These are phyloP conservation scores for Lasiosphaeria miniovina DNA, from an alignment of 495 filamentous ascomycete genomes.

Conservation along the genomic window DNA sequence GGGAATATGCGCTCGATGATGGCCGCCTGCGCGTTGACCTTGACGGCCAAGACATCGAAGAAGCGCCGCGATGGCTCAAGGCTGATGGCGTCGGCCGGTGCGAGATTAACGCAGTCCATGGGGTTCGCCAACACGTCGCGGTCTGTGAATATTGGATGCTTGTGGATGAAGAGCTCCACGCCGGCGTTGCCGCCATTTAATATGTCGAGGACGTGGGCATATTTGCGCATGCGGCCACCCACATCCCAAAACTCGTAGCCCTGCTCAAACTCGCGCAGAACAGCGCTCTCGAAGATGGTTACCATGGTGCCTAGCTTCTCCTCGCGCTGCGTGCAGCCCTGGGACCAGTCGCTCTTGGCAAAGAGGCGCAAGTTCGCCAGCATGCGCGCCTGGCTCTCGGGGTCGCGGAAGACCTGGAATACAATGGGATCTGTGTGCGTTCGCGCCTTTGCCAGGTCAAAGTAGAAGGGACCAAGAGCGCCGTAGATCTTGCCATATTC, in stretches of 20 bases:
- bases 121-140: slow-evolving; percentile 71
- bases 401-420: slow-evolving; percentile 82
- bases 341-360: slow-evolving; percentile 71
- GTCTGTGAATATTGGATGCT: slow-evolving; percentile 75
- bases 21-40: slow-evolving; percentile 79
- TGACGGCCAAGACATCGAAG: slow-evolving; percentile 66
- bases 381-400: slow-evolving; percentile 84
- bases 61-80: slow-evolving; percentile 77
- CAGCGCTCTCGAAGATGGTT: slow-evolving; percentile 84
- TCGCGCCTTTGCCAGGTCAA: slow-evolving; percentile 68
- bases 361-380: slow-evolving; percentile 76
- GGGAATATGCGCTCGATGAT: slow-evolving; percentile 88
- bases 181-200: slow-evolving; percentile 79
- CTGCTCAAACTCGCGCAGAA: slow-evolving; percentile 85
- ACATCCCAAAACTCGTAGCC: slow-evolving; percentile 88
- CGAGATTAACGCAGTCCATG: slow-evolving; percentile 75
- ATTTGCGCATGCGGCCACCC: slow-evolving; percentile 81
- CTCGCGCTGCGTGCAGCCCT: slow-evolving; percentile 68
- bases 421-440: slow-evolving; percentile 78
- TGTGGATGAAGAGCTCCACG: slow-evolving; percentile 81
- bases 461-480: slow-evolving; percentile 82
- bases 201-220: slow-evolving; percentile 76
- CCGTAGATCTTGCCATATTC: slow-evolving; percentile 91
- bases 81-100: slow-evolving; percentile 57
- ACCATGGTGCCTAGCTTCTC: slow-evolving; percentile 70